A percentile compares a stretch with the other conserved stretches of the same genome.
phyloP scores from a whole-genome alignment of 2,329 filamentous ascomycete species.

The Alternaria burnsii region DNA sequence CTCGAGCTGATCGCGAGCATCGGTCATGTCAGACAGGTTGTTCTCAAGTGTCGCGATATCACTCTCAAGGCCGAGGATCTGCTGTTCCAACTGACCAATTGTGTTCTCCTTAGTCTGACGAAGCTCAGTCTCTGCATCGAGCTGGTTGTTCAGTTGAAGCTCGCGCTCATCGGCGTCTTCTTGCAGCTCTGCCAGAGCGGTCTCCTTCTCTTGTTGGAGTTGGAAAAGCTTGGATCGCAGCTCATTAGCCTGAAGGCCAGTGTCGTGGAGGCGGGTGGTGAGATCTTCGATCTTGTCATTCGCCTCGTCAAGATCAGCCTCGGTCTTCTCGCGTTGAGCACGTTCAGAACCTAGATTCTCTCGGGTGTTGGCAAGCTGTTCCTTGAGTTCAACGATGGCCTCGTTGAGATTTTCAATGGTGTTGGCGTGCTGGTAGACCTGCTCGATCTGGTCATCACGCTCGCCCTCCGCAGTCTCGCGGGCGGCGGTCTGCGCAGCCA shows the following conservation, averaged over 20 bases:
- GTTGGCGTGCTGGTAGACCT: constrained; percentile 48
- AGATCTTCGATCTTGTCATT: constrained; percentile 54
- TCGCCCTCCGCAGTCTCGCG: constrained; percentile 50
- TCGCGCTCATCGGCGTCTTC: constrained; percentile 51
- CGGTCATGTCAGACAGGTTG: constrained; percentile 32
- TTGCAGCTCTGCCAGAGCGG: constrained; percentile 51
- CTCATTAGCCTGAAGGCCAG: constrained; percentile 58
- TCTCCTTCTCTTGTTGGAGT: constrained; percentile 54
- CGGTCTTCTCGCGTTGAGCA: constrained; percentile 54
- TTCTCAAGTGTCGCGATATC: constrained; percentile 40
- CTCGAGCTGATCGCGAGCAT: constrained; percentile 45
- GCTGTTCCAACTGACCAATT: constrained; percentile 42
- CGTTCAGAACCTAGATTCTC: constrained; percentile 53
- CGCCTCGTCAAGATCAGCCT: constrained; percentile 54
- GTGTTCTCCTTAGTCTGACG: constrained; percentile 51
- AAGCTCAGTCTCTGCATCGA: constrained; percentile 50
- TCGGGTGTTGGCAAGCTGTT: constrained; percentile 50
- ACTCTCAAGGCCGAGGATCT: constrained; percentile 47
- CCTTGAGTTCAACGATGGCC: constrained; percentile 50
- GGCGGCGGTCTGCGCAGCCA: constrained; percentile 42
- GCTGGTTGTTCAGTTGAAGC: constrained; percentile 49
- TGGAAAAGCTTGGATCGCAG: constrained; percentile 59
- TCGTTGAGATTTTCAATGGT: constrained; percentile 43
- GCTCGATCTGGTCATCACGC: constrained; percentile 47
- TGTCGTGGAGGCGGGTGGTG: constrained; percentile 50